Conservation (phyloP, 768 basidiomycete genomes). For the Royoungia palumana region DNA sequence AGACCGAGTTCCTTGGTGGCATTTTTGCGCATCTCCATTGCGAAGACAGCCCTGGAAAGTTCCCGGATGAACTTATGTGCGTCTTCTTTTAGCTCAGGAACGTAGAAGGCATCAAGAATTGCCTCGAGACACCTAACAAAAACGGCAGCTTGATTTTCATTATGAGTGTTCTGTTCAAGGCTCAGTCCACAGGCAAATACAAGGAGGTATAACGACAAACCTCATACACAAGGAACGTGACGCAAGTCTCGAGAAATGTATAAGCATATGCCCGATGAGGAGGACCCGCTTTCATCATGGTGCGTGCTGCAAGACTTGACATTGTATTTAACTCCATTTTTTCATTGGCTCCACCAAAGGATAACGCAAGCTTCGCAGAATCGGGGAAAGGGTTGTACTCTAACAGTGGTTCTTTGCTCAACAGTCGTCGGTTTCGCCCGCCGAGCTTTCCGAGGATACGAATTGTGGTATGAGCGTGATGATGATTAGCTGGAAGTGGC, state of each 20-base stretch:
- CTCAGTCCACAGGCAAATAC: conserved; percentile 2
- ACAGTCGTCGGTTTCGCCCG: conserved; percentile 84
- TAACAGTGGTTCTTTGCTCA: conserved; percentile 76
- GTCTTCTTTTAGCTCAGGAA: conserved; percentile 63
- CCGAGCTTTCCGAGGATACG: conserved; percentile 96
- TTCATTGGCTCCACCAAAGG: conserved; percentile 66
- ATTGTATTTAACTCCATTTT: conserved; percentile 66
- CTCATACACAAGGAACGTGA: conserved; percentile 72
- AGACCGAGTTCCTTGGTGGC: conserved; percentile 50
- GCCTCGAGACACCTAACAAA: conserved; percentile 72
- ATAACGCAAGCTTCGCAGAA: conserved; percentile 65
- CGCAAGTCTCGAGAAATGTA: conserved; percentile 64
- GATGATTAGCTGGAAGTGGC: conserved; percentile 84
- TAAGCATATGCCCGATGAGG: conserved; percentile 54
- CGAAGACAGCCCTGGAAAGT: conserved; percentile 69
- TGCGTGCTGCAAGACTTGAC: conserved; percentile 59
- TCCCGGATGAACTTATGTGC: conserved; percentile 70
- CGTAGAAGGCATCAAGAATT: conserved; percentile 70
- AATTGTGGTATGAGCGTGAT: conserved; percentile 90
- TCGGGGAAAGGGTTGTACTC: conserved; percentile 69
- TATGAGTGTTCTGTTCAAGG: conserved; percentile 56
- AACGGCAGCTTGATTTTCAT: conserved; percentile 70
- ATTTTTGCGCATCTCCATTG: conserved; percentile 64
- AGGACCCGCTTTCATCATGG: conserved; percentile 48
- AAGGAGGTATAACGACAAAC: conserved; percentile 38